These are phyloP conservation scores for Mycena metata DNA, from an alignment of 768 basidiomycete genomes.

Conservation along the genomic window DNA sequence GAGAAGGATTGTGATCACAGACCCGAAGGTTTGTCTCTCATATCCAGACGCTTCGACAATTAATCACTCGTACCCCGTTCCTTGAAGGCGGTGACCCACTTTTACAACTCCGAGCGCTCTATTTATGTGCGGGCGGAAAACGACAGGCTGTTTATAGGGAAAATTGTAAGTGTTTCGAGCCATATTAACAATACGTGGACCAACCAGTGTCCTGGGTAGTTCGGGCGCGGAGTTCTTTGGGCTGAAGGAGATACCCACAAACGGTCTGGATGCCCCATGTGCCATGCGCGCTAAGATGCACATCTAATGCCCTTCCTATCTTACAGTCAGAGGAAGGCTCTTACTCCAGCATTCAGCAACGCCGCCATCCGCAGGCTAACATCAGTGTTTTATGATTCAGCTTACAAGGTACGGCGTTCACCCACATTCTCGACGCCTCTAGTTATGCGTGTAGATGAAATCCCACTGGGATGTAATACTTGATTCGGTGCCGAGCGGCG, in stretches of 20 bases:
- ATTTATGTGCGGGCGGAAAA: constrained; percentile 35
- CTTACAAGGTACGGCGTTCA: constrained; percentile 51
- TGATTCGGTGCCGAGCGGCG: constrained; percentile 21
- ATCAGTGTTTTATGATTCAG: constrained; percentile 56
- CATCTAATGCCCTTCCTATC: background rate
- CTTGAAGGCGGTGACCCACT: constrained; percentile 43
- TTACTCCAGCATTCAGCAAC: constrained; percentile 61
- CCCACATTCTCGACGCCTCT: background rate
- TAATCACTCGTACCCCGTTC: too few relatives aligned
- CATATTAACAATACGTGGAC: too few relatives aligned
- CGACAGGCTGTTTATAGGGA: constrained; percentile 9
- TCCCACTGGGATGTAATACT: constrained; percentile 32
- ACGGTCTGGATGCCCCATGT: constrained; percentile 25
- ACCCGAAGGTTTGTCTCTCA: too few relatives aligned
- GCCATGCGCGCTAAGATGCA: background rate
- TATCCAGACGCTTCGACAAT: too few relatives aligned
- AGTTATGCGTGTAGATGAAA: constrained; percentile 22
- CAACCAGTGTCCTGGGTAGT: constrained; percentile 1
- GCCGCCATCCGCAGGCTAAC: constrained; percentile 54
- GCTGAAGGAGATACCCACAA: constrained; percentile 42
- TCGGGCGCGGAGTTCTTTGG: constrained; percentile 36
- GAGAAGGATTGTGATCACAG: constrained; percentile 40
- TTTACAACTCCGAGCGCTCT: constrained; percentile 35
- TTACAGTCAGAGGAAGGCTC: constrained; percentile 52
- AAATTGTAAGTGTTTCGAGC: constrained; percentile 13